Conservation (phyloP, 73 alveolate species). For the Tetrahymena thermophila region DNA sequence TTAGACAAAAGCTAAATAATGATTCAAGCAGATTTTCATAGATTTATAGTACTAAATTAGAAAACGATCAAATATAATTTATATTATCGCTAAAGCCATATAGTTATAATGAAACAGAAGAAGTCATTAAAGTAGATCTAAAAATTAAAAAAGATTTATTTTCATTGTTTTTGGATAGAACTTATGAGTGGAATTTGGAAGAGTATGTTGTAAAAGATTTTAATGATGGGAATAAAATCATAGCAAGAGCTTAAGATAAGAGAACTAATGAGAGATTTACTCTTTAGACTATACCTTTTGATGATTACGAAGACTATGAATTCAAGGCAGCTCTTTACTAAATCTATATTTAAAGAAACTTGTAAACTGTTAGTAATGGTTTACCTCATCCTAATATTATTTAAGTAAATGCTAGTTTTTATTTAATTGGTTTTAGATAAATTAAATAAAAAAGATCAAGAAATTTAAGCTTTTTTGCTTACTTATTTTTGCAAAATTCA, state of each 20-base stretch:
- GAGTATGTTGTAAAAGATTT: neutral
- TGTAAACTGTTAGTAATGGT: neutral
- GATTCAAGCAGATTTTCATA: neutral
- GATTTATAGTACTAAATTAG: neutral
- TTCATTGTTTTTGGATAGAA: neutral
- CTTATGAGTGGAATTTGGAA: neutral
- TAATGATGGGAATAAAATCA: neutral
- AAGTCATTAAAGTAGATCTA: neutral
- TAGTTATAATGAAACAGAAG: neutral
- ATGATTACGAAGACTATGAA: slow-evolving; percentile 40
- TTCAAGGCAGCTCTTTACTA: slow-evolving; percentile 32
- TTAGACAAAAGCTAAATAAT: neutral
- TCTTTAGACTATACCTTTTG: slow-evolving; percentile 17
- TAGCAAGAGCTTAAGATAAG: slow-evolving; percentile 27
- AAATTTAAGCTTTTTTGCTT: too few species aligned
- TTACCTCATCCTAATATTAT: neutral
- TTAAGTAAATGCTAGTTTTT: neutral
- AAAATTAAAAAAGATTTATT: neutral
- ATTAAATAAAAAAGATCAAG: too few species aligned
- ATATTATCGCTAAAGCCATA: neutral
- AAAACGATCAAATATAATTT: neutral
- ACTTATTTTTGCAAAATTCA: too few species aligned
- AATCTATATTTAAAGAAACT: slow-evolving; percentile 8
- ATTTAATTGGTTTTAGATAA: too few species aligned
- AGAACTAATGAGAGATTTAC: slow-evolving; percentile 30